Evolutionary conservation across 805 yeast genomes (phyloP), one percentile per base, ranked within the genome.

Genomic region (Nakazawaea peltata): DNA sequence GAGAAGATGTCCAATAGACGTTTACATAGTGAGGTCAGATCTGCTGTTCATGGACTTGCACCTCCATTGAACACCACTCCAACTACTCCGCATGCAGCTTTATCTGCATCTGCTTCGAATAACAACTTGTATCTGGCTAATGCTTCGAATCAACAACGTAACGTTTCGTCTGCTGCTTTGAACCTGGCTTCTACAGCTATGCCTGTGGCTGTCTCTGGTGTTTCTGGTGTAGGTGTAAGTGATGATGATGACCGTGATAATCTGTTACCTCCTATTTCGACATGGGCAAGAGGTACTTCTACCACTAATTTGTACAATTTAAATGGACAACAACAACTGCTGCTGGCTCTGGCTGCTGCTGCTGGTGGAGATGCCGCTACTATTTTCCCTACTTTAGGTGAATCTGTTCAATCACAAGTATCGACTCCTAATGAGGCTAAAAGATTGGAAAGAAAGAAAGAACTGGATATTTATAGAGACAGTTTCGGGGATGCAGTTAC

Each of bases 1-100:
- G 87, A 84, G 51, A 94, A 84, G 51, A 66, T 84, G 49, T 77
- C 87, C 4, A 82, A 92, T 3, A 81, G 83, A 54, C 77, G 76
- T 45, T 51, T 46, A 32, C 36, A 27, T 19, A 21, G 19, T 16
- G 53, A 51, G 32, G 58, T 50, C 39, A 50, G 58, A 40, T 45
- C 52, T 5, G 61, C 61, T 17, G 48, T 61, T 23, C 57, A 57
- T 36, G 59, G 61, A n/a, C 42, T 55, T 36, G 53, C 46, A 30
- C 50, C 55, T 12, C 57, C 60, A 16, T 44, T 50, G 18, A 51
- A 45, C 32, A 40, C 50, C 10, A 32, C 40, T 13, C 40, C 40
- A 12, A 22, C 19, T 8, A 7, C 25, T 4, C 25, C 23, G 12
- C 42, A 41, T 13, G 34, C 46, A 9, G 37, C 59, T 17, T 41